phyloP scores from a whole-genome alignment of 306 rosid species.

The Ochetophila trinervis region DNA sequence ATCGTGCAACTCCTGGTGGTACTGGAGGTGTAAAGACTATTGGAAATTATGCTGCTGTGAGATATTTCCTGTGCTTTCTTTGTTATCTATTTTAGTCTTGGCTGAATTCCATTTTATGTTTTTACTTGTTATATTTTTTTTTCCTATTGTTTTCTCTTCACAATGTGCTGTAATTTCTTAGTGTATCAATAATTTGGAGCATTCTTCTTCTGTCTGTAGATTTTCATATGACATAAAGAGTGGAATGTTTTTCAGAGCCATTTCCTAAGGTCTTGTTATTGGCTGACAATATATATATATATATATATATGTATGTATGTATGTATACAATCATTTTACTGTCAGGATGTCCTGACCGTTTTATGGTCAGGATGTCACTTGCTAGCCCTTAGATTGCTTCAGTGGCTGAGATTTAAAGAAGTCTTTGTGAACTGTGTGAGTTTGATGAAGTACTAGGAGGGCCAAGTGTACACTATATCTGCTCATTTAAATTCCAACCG shows the following conservation, averaged over 20 bases:
- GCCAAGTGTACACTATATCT: too few species aligned
- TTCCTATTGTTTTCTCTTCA: conserved; percentile 4
- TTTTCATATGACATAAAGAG: background rate
- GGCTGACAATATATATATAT: too few species aligned
- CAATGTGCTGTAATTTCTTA: conserved; percentile 1
- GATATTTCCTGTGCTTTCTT: conserved; percentile 25
- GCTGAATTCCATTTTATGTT: background rate
- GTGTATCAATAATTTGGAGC: background rate
- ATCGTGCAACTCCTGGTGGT: conserved; percentile 99
- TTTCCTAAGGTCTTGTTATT: background rate
- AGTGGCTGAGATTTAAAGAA: too few species aligned
- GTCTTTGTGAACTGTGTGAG: too few species aligned
- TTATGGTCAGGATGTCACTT: too few species aligned
- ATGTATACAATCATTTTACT: too few species aligned
- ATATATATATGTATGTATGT: too few species aligned
- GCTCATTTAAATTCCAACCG: too few species aligned
- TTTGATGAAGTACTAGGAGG: too few species aligned
- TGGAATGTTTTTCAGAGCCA: background rate
- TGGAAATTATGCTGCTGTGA: conserved; percentile 97
- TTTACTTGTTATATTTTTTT: background rate
- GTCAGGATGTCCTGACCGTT: too few species aligned
- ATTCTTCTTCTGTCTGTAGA: background rate
- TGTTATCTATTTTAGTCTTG: conserved; percentile 1
- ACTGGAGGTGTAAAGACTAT: conserved; percentile 99
- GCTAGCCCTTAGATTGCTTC: too few species aligned